phyloP scores from a whole-genome alignment of 2,329 filamentous ascomycete species.

The Aspergillus fructus region DNA sequence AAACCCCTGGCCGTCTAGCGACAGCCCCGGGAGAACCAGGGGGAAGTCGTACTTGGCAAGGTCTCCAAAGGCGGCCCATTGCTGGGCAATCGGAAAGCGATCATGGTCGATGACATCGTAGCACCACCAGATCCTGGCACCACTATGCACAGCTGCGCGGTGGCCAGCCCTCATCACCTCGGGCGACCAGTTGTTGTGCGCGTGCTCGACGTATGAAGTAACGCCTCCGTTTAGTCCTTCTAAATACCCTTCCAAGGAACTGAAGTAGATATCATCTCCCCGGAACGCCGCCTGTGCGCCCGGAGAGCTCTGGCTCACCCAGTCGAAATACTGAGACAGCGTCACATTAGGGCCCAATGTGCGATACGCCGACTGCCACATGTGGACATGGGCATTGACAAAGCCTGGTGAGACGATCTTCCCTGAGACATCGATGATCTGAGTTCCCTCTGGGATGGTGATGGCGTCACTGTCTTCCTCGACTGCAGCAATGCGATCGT shows the following conservation, averaged over 20 bases:
- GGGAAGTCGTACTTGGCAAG: neutral
- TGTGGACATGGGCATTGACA: slow-evolving; percentile 57
- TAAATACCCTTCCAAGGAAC: slow-evolving; percentile 49
- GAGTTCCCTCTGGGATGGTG: neutral
- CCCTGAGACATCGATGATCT: neutral
- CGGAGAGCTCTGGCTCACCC: neutral
- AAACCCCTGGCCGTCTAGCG: neutral
- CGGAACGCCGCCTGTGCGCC: slow-evolving; percentile 32
- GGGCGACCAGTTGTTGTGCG: slow-evolving; percentile 45
- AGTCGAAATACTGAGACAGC: slow-evolving; percentile 48
- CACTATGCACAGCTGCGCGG: slow-evolving; percentile 49
- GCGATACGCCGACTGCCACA: slow-evolving; percentile 58
- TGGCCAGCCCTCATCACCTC: slow-evolving; percentile 45
- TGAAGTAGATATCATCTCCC: slow-evolving; percentile 48
- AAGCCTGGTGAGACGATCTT: slow-evolving; percentile 47
- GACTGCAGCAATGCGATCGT: neutral
- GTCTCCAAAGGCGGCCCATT: neutral
- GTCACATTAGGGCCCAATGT: slow-evolving; percentile 54
- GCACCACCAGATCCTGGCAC: slow-evolving; percentile 51
- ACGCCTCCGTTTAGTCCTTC: slow-evolving; percentile 56
- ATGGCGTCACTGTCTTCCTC: neutral
- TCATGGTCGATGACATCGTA: slow-evolving; percentile 28
- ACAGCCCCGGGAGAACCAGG: neutral
- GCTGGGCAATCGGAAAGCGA: neutral
- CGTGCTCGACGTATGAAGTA: slow-evolving; percentile 55